Conservation (phyloP, 768 basidiomycete species). For the Trametes coccinea region DNA sequence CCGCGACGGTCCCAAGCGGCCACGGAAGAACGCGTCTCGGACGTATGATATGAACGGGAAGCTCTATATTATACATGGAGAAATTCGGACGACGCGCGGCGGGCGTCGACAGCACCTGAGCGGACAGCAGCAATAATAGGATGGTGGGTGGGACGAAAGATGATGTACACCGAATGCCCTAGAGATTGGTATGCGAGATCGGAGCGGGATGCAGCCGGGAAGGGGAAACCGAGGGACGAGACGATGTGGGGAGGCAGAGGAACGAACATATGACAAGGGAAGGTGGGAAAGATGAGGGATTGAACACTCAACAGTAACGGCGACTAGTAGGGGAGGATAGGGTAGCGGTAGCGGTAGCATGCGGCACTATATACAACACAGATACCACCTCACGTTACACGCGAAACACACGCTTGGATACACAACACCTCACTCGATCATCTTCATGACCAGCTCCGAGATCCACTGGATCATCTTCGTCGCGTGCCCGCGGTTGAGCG, state of each 20-base stretch:
- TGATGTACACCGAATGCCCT: constrained; percentile 16
- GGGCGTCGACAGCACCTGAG: constrained; percentile 9
- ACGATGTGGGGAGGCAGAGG: not conserved
- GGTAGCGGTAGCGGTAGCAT: not conserved
- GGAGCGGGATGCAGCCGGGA: not conserved
- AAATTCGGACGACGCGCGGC: constrained; percentile 3
- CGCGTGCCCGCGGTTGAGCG: constrained; percentile 39
- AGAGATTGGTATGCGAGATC: constrained; percentile 10
- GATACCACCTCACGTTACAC: no score
- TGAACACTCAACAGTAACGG: no score
- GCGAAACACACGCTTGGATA: no score
- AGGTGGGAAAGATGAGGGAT: not conserved
- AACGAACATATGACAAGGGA: not conserved
- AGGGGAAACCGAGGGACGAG: not conserved
- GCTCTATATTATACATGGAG: not conserved
- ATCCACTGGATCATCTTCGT: constrained; percentile 78
- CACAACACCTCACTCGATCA: constrained; percentile 40
- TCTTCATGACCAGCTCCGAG: constrained; percentile 56
- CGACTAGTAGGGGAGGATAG: not conserved
- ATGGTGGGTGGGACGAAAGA: not conserved
- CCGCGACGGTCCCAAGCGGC: no score
- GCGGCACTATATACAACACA: constrained; percentile 3
- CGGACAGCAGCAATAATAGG: constrained; percentile 12
- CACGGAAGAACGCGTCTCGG: no score
- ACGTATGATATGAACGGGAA: no score